Conservation (phyloP, 768 basidiomycete species). For the Psilocybe cyanescens region DNA sequence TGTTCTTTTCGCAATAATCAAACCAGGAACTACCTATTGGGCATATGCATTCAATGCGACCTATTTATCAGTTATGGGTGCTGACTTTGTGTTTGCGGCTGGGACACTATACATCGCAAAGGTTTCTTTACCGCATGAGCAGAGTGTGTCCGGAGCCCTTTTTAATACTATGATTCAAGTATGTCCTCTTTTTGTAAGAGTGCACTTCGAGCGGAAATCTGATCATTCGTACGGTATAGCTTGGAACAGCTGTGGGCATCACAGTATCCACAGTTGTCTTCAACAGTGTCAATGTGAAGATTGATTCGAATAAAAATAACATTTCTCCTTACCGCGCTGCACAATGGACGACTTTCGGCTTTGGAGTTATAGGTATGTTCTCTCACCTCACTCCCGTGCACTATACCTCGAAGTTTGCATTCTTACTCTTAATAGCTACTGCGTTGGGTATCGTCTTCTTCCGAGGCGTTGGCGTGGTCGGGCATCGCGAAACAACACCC, state of each 20-base stretch:
- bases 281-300: constrained; percentile 46
- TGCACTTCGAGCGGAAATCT: not conserved
- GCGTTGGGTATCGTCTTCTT: constrained; percentile 28
- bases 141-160: constrained; percentile 74
- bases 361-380: constrained; percentile 59
- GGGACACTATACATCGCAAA: constrained; percentile 80
- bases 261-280: constrained; percentile 76
- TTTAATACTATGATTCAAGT: constrained; percentile 84
- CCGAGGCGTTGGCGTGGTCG: constrained; percentile 33
- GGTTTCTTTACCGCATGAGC: constrained; percentile 67
- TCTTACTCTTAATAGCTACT: constrained; percentile 18
- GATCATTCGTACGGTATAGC: constrained; percentile 33
- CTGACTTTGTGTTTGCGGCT: constrained; percentile 75
- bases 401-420: not conserved
- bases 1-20: constrained; percentile 71
- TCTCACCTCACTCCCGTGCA: not conserved
- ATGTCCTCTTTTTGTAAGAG: constrained; percentile 6
- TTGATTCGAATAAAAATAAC: constrained; percentile 33
- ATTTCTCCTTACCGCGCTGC: constrained; percentile 63
- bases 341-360: constrained; percentile 67
- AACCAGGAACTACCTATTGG: constrained; percentile 66
- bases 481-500: constrained; percentile 4
- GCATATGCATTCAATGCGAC: constrained; percentile 76
- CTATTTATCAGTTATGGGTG: constrained; percentile 68
- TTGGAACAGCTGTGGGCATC: constrained; percentile 72